A percentile compares a stretch with the other conserved stretches of the same genome.
These are phyloP conservation scores for Mucor velutinosus DNA, from an alignment of 371 early-diverging fungal genomes.

Conservation along the genomic window DNA sequence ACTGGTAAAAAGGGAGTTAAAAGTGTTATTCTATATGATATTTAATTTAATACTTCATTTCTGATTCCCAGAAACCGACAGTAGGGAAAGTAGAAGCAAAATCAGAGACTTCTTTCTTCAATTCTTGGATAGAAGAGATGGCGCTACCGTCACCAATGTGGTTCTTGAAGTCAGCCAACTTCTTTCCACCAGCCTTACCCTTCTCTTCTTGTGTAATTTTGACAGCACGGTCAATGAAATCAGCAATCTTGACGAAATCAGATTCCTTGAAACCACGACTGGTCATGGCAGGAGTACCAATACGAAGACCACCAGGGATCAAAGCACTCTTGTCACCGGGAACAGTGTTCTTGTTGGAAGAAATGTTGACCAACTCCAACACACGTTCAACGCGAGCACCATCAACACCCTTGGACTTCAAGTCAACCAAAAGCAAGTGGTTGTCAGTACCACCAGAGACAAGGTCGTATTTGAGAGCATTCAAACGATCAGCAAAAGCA, in stretches of 20 bases:
- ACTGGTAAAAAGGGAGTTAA: not conserved
- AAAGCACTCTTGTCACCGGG: conserved; percentile 89
- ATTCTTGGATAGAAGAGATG: conserved; percentile 63
- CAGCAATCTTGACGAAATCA: conserved; percentile 82
- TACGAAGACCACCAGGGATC: conserved; percentile 91
- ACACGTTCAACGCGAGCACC: conserved; percentile 94
- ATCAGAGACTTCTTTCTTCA: conserved; percentile 85
- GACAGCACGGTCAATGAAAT: conserved; percentile 87
- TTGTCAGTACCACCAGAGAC: conserved; percentile 95
- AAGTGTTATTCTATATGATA: not conserved
- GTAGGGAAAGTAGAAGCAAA: conserved; percentile 91
- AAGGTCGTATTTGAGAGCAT: conserved; percentile 82
- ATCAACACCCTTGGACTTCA: conserved; percentile 82
- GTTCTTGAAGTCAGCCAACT: conserved; percentile 94
- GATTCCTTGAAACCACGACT: conserved; percentile 87
- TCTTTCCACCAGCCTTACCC: conserved; percentile 75
- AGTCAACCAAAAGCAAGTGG: conserved; percentile 93
- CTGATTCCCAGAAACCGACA: conserved; percentile 68
- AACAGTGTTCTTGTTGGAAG: conserved; percentile 95
- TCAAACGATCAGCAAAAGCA: conserved; percentile 77
- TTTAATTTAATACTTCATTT: conserved; percentile 23
- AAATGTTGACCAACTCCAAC: conserved; percentile 93
- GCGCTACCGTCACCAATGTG: conserved; percentile 29
- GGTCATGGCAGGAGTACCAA: conserved; percentile 91
- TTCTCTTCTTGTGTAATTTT: conserved; percentile 66